Percentiles rank a stretch among this genome's conserved stretches.
Conservation (phyloP, 2,329 filamentous ascomycete genomes). For the Elsinoe necatrix region DNA sequence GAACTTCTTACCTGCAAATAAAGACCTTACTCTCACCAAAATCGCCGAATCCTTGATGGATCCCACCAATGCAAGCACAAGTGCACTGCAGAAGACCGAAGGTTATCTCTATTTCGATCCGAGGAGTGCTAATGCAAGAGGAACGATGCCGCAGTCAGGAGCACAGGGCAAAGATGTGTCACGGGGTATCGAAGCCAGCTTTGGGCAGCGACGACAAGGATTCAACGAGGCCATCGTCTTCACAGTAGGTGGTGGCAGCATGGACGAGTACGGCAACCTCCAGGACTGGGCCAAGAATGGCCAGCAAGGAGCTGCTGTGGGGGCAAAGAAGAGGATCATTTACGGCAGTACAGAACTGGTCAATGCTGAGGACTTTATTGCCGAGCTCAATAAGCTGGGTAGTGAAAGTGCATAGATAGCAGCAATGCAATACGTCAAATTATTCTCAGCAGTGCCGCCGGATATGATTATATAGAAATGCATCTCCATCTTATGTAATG, state of each 20-base stretch:
- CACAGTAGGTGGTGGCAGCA: conserved; percentile 72
- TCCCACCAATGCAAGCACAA: conserved; percentile 77
- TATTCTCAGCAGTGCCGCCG: too few relatives aligned
- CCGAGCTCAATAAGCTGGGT: conserved; percentile 50
- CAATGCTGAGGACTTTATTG: conserved; percentile 54
- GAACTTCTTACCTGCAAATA: conserved; percentile 93
- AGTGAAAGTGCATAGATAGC: conserved; percentile 40
- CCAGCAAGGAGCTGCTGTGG: conserved; percentile 40
- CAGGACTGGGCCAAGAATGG: conserved; percentile 82
- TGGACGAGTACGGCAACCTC: conserved; percentile 97
- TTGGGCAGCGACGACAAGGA: conserved; percentile 66
- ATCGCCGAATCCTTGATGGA: conserved; percentile 99
- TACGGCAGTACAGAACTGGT: conserved; percentile 83
- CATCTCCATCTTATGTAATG: too few relatives aligned
- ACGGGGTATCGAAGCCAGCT: conserved; percentile 67
- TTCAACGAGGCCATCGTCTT: conserved; percentile 36
- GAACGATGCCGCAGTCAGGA: conserved; percentile 79
- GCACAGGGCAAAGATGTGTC: conserved; percentile 34
- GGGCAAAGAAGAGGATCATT: conserved; percentile 69
- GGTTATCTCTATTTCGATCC: conserved; percentile 97
- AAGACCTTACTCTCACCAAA: conserved; percentile 92
- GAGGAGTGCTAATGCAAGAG: conserved; percentile 81
- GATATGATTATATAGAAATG: too few relatives aligned
- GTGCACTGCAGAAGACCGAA: conserved; percentile 91
- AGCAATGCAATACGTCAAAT: background rate